Conservation (phyloP, 495 filamentous ascomycete species). For the Penicillium subrubescens region DNA sequence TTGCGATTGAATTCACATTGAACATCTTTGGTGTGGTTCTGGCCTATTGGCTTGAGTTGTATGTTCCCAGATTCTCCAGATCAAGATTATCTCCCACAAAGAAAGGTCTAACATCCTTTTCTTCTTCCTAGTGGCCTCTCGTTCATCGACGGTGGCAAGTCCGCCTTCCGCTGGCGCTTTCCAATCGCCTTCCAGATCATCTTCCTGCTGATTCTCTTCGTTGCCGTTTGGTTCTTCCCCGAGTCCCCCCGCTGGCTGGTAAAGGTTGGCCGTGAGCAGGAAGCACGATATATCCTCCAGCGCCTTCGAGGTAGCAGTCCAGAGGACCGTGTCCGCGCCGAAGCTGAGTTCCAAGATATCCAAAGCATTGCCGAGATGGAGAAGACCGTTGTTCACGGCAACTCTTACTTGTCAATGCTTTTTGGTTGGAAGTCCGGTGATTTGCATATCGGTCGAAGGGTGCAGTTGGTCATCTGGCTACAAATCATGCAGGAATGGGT, state of each 20-base stretch:
- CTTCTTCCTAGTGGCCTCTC: constrained; percentile 48
- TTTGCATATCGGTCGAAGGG: constrained; percentile 64
- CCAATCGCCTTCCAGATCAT: constrained; percentile 74
- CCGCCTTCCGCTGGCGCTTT: constrained; percentile 66
- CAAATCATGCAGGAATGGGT: constrained; percentile 77
- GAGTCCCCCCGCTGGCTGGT: constrained; percentile 68
- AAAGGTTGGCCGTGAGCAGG: constrained; percentile 62
- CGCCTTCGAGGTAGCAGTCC: constrained; percentile 60
- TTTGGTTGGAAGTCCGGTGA: constrained; percentile 64
- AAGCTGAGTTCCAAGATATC: constrained; percentile 67
- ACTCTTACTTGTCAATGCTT: constrained; percentile 64
- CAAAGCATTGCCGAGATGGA: constrained; percentile 58
- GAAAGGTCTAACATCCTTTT: constrained; percentile 11
- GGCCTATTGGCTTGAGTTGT: constrained; percentile 75
- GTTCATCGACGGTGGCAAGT: constrained; percentile 56
- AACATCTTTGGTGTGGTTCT: constrained; percentile 76
- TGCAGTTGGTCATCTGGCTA: constrained; percentile 71
- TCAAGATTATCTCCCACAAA: background rate
- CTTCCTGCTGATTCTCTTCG: constrained; percentile 54
- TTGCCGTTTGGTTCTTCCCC: constrained; percentile 62
- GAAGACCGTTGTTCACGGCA: constrained; percentile 49
- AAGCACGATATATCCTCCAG: constrained; percentile 63
- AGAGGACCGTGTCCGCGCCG: constrained; percentile 55
- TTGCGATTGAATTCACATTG: constrained; percentile 72
- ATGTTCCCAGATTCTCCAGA: constrained; percentile 20